A percentile compares a stretch with the other conserved stretches of the same genome.
Evolutionary conservation across 352 stramenopile species (phyloP).

Genomic region (Pythium myriotylum): DNA sequence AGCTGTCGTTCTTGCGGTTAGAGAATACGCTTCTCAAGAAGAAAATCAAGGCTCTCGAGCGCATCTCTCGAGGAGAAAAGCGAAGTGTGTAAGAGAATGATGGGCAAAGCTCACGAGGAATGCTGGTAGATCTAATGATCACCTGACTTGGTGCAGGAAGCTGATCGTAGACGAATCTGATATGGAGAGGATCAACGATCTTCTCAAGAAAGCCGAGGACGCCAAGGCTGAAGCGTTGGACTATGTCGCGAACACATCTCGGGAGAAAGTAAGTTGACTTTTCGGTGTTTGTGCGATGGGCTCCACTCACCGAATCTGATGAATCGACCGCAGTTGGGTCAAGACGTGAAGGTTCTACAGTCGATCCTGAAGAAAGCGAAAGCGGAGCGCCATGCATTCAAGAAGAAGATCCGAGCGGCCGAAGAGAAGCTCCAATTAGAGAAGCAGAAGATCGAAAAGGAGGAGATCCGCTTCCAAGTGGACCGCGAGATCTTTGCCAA

Average conservation of each 20-base stretch:
- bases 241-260: slow-evolving; percentile 70
- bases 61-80: slow-evolving; percentile 46
- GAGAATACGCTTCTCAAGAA: slow-evolving; percentile 74
- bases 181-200: slow-evolving; percentile 68
- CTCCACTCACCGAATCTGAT: background rate
- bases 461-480: slow-evolving; percentile 79
- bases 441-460: slow-evolving; percentile 73
- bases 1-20: slow-evolving; percentile 50
- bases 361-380: slow-evolving; percentile 83
- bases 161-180: slow-evolving; percentile 56
- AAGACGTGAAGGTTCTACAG: slow-evolving; percentile 74
- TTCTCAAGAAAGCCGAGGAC: slow-evolving; percentile 79
- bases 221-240: slow-evolving; percentile 76
- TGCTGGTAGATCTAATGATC: background rate
- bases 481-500: slow-evolving; percentile 87
- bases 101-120: background rate
- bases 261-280: slow-evolving; percentile 59
- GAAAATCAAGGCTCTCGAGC: slow-evolving; percentile 72
- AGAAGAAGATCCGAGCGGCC: slow-evolving; percentile 74
- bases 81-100: slow-evolving; percentile 26
- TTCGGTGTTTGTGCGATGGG: background rate
- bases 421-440: slow-evolving; percentile 65
- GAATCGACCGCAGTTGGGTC: slow-evolving; percentile 52
- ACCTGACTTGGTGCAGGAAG: slow-evolving; percentile 32
- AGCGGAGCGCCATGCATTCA: slow-evolving; percentile 75